These are phyloP conservation scores for Gossypium aridum DNA, from an alignment of 441 rosid species.

Conservation along the genomic window DNA sequence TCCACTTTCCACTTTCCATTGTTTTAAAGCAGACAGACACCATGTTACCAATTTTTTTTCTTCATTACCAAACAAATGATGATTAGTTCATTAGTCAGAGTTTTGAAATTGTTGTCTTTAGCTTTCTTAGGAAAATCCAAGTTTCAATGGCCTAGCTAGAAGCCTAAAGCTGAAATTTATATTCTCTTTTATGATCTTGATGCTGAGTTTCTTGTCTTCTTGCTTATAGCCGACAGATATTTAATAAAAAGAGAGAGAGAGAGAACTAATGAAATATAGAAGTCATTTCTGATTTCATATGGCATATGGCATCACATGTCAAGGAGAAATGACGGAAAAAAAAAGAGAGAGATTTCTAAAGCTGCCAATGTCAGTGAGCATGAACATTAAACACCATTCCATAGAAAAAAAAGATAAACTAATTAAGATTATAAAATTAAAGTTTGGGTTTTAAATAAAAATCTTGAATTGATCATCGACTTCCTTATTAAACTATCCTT, in stretches of 20 bases:
- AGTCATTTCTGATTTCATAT: background rate
- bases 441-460: background rate
- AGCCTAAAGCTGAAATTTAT: background rate
- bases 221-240: background rate
- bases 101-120: background rate
- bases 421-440: background rate
- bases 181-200: background rate
- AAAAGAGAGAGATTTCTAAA: background rate
- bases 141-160: background rate
- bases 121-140: background rate
- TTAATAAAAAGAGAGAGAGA: background rate
- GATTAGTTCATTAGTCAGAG: background rate
- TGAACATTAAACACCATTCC: background rate
- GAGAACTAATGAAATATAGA: background rate
- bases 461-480: background rate
- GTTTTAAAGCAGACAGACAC: background rate
- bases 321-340: background rate
- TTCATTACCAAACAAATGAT: background rate
- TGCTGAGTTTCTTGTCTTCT: background rate
- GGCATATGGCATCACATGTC: background rate
- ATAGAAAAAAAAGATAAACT: background rate
- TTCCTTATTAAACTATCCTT: background rate
- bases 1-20: background rate
- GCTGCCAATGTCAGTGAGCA: background rate
- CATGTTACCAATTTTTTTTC: background rate